Percentiles rank a stretch among this genome's conserved stretches.
phyloP scores from a whole-genome alignment of 352 stramenopile genomes.

The Globisporangium acanthophoron region DNA sequence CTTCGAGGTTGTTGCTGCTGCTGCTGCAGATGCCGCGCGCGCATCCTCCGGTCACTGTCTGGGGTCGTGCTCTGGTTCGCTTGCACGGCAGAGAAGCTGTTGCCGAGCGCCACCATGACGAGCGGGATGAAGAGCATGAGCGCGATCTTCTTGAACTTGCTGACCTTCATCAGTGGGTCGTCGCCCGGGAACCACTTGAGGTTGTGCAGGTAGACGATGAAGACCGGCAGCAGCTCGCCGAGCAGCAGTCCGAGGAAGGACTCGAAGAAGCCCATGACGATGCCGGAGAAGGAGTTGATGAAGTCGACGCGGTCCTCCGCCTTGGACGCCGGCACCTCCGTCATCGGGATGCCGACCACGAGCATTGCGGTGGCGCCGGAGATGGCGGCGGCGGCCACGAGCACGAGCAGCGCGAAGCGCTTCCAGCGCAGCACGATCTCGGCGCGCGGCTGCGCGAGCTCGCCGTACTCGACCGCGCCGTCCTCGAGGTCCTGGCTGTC shows the following conservation, averaged over 20 bases:
- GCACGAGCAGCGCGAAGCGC: constrained; percentile 40
- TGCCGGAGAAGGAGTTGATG: constrained; percentile 52
- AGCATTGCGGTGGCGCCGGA: constrained; percentile 31
- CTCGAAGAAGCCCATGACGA: constrained; percentile 61
- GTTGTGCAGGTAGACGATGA: constrained; percentile 62
- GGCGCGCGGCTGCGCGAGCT: constrained; percentile 17
- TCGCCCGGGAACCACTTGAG: constrained; percentile 46
- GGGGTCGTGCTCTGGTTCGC: constrained; percentile 40
- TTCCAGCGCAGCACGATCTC: constrained; percentile 63
- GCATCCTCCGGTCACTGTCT: constrained; percentile 14
- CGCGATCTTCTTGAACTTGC: constrained; percentile 52
- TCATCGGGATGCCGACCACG: constrained; percentile 31
- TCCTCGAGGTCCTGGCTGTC: no score
- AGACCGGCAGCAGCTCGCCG: constrained; percentile 48
- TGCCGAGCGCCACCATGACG: constrained; percentile 49
- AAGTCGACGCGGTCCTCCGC: constrained; percentile 25
- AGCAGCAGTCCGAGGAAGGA: constrained; percentile 38
- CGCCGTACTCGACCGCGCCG: no score
- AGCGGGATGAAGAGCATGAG: constrained; percentile 53
- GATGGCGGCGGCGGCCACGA: constrained; percentile 35
- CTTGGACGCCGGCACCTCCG: background rate
- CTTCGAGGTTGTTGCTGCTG: background rate
- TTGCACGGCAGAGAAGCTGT: constrained; percentile 45
- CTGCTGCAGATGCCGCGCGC: constrained; percentile 25
- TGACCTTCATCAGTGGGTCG: constrained; percentile 24